Evolutionary conservation across 2,329 filamentous ascomycete genomes (phyloP).

Genomic region (Phialophora verrucosa): DNA sequence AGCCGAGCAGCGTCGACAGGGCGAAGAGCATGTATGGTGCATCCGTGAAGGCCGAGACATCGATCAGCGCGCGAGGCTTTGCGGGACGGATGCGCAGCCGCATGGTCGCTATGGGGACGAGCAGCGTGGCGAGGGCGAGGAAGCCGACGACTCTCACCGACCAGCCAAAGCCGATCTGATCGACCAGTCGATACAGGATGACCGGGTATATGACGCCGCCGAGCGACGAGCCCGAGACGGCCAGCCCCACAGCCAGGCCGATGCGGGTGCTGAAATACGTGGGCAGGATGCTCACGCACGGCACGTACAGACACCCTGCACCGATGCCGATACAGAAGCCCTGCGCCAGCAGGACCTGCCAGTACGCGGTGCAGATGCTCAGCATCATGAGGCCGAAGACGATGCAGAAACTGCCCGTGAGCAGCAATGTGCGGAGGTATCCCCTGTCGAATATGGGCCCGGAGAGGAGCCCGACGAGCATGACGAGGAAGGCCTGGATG

Average conservation of each 20-base stretch:
- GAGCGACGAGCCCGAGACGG: constrained; percentile 37
- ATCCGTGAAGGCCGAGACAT: constrained; percentile 55
- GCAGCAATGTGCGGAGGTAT: constrained; percentile 44
- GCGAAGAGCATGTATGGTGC: constrained; percentile 53
- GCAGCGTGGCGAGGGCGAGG: constrained; percentile 57
- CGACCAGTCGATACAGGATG: constrained; percentile 62
- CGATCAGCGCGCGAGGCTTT: constrained; percentile 53
- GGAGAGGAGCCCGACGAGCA: constrained; percentile 52
- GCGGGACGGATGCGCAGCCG: constrained; percentile 50
- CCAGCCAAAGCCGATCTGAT: constrained; percentile 66
- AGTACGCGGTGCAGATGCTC: constrained; percentile 50
- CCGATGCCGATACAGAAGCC: constrained; percentile 56
- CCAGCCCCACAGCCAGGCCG: constrained; percentile 42
- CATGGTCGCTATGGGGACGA: constrained; percentile 49
- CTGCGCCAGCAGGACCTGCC: constrained; percentile 56
- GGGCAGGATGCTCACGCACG: constrained; percentile 41
- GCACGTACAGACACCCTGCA: constrained; percentile 45
- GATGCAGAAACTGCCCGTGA: constrained; percentile 42
- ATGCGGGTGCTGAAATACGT: constrained; percentile 42
- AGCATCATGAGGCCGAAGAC: constrained; percentile 53
- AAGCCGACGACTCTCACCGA: constrained; percentile 69
- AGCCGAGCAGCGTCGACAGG: constrained; percentile 58
- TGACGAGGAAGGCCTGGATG: constrained; percentile 54
- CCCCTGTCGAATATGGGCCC: constrained; percentile 52
- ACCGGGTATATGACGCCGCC: constrained; percentile 60